A percentile compares a stretch with the other conserved stretches of the same genome.
Conservation (phyloP, 2,329 filamentous ascomycete genomes). For the Cordyceps cicadae region DNA sequence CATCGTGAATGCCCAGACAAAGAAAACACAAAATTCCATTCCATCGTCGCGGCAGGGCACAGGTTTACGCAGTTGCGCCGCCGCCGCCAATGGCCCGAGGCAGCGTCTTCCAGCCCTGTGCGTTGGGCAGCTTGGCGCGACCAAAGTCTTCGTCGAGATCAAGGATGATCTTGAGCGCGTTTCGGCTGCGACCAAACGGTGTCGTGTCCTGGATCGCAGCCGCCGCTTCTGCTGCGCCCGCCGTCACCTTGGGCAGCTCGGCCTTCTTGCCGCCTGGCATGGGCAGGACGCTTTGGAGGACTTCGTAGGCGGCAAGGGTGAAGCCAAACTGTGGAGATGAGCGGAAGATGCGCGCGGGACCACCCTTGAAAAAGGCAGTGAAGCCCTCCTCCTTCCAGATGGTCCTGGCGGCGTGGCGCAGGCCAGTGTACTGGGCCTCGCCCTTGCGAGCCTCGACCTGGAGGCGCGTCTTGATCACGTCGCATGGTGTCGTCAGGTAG, state of each 20-base stretch:
- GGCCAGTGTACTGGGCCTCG: conserved; percentile 76
- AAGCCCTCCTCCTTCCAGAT: conserved; percentile 89
- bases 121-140: conserved; percentile 52
- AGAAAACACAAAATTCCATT: neutral
- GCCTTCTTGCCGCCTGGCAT: conserved; percentile 57
- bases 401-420: conserved; percentile 76
- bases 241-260: conserved; percentile 45
- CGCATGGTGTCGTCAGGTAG: conserved; percentile 93
- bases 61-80: conserved; percentile 14
- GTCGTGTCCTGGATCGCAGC: conserved; percentile 33
- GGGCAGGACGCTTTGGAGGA: conserved; percentile 74
- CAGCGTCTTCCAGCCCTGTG: conserved; percentile 45
- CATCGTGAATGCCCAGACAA: conserved; percentile 8
- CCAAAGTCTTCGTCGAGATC: conserved; percentile 94
- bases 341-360: conserved; percentile 86
- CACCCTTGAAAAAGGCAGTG: conserved; percentile 96
- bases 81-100: conserved; percentile 41
- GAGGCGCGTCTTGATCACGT: conserved; percentile 97
- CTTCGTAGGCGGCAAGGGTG: conserved; percentile 89
- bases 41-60: neutral
- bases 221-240: conserved; percentile 50
- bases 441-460: conserved; percentile 97
- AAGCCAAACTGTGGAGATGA: conserved; percentile 98
- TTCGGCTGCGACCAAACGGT: conserved; percentile 59
- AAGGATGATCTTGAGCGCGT: conserved; percentile 90